Percentiles rank a stretch among this genome's conserved stretches.
Evolutionary conservation across 2,329 filamentous ascomycete species (phyloP).

Genomic region (Diaporthe nobilis): DNA sequence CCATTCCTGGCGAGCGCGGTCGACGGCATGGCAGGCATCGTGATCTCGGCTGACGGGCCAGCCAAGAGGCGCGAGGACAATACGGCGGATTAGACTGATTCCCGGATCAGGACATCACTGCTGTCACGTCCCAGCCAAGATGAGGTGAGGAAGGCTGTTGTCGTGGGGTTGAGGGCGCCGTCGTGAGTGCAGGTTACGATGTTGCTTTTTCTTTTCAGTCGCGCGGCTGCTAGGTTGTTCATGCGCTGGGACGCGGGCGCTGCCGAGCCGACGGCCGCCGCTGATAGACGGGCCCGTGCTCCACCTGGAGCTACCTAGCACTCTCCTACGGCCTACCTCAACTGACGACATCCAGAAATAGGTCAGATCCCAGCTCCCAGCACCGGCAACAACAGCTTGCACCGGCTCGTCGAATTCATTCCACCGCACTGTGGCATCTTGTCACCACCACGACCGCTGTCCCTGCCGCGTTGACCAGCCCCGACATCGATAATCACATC

Average conservation of each 20-base stretch:
- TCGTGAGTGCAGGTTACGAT: constrained; percentile 20
- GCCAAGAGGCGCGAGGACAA: constrained; percentile 24
- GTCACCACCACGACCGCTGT: constrained; percentile 10
- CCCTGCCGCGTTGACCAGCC: not conserved
- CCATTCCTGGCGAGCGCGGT: constrained; percentile 40
- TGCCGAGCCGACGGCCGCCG: constrained; percentile 34
- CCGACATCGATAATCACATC: not conserved
- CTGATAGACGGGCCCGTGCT: constrained; percentile 28
- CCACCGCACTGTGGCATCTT: constrained; percentile 20
- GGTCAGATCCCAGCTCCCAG: constrained; percentile 6
- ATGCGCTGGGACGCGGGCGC: constrained; percentile 35
- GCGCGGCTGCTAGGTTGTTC: constrained; percentile 35
- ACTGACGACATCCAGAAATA: constrained; percentile 58
- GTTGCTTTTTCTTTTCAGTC: constrained; percentile 39
- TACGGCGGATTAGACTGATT: constrained; percentile 6
- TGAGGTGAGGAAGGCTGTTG: constrained; percentile 13
- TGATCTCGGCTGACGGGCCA: constrained; percentile 24
- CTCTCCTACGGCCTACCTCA: constrained; percentile 46
- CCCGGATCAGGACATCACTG: constrained; percentile 39
- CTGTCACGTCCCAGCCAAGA: constrained; percentile 30
- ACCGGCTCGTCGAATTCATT: not conserved
- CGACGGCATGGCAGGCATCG: constrained; percentile 41
- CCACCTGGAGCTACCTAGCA: constrained; percentile 18
- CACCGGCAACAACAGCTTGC: not conserved
- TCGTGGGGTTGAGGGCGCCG: constrained; percentile 16